Evolutionary conservation across 2,329 filamentous ascomycete genomes (phyloP).

Genomic region (Trichoderma simmonsii): DNA sequence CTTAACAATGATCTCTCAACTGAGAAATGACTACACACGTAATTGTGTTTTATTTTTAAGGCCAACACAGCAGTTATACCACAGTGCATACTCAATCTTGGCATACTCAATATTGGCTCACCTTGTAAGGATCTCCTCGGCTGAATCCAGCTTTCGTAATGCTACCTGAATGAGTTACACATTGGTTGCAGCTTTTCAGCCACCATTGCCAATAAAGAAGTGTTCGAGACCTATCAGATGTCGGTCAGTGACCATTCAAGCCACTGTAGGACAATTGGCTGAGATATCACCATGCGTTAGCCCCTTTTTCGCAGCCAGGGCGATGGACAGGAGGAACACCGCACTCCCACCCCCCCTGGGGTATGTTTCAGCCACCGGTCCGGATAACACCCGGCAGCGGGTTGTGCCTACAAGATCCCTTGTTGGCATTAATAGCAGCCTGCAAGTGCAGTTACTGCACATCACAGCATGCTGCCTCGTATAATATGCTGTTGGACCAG

Average conservation of each 20-base stretch:
- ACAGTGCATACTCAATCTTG: neutral
- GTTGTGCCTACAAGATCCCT: neutral
- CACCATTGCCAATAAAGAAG: neutral
- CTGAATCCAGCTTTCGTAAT: neutral
- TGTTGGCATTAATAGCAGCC: neutral
- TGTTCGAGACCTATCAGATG: neutral
- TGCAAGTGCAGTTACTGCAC: neutral
- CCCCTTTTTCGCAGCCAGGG: neutral
- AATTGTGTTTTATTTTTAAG: neutral
- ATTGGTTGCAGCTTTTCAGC: neutral
- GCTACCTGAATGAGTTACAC: neutral
- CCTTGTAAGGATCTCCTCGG: neutral
- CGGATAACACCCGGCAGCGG: neutral
- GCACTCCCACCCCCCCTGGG: neutral
- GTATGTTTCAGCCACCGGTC: neutral
- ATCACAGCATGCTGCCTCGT: neutral
- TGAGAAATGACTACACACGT: neutral
- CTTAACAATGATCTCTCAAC: neutral
- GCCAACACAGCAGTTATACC: neutral
- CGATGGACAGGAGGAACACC: neutral
- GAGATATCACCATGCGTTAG: neutral
- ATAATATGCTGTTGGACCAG: neutral
- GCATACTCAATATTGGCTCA: neutral
- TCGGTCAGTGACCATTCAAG: neutral
- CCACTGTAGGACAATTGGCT: neutral